A percentile compares a stretch with the other conserved stretches of the same genome.
phyloP scores from a whole-genome alignment of 192 early-diverging fungal genomes.

The Coemansia sp. region DNA sequence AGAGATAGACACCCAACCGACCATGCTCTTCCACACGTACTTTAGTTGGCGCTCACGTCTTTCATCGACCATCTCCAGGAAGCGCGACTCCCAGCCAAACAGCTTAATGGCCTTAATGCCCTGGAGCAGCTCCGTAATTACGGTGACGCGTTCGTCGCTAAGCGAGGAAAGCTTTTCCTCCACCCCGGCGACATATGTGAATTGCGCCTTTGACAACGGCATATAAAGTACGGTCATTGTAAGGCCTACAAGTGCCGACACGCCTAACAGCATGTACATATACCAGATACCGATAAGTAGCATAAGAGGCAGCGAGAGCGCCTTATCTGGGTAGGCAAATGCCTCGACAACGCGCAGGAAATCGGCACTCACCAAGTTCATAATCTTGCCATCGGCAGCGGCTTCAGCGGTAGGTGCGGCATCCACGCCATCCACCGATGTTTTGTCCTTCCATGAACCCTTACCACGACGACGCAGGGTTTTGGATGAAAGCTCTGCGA shows the following conservation, averaged over 20 bases:
- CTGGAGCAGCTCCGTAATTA: constrained; percentile 82
- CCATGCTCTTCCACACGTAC: constrained; percentile 56
- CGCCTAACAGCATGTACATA: constrained; percentile 77
- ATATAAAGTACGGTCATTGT: constrained; percentile 63
- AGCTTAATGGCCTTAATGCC: constrained; percentile 93
- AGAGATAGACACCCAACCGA: constrained; percentile 58
- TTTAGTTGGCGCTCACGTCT: constrained; percentile 67
- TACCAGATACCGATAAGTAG: constrained; percentile 67
- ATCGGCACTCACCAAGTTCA: constrained; percentile 76
- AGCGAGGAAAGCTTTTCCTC: constrained; percentile 63
- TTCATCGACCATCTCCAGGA: constrained; percentile 67
- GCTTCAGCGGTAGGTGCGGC: constrained; percentile 33
- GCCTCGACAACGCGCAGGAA: constrained; percentile 63
- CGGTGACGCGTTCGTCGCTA: constrained; percentile 74
- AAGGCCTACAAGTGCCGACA: constrained; percentile 79
- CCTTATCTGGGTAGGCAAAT: constrained; percentile 59
- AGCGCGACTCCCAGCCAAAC: constrained; percentile 80
- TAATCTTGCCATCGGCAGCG: constrained; percentile 64
- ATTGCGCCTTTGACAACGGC: constrained; percentile 59
- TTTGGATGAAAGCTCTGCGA: constrained; percentile 70
- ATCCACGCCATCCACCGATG: constrained; percentile 16
- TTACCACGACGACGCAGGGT: constrained; percentile 62
- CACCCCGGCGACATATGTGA: constrained; percentile 54
- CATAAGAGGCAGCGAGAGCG: constrained; percentile 65
- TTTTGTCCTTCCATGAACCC: constrained; percentile 55